Percentiles rank a stretch among this genome's conserved stretches.
phyloP scores from a whole-genome alignment of 2,329 filamentous ascomycete species.

The Calycina herbarum region DNA sequence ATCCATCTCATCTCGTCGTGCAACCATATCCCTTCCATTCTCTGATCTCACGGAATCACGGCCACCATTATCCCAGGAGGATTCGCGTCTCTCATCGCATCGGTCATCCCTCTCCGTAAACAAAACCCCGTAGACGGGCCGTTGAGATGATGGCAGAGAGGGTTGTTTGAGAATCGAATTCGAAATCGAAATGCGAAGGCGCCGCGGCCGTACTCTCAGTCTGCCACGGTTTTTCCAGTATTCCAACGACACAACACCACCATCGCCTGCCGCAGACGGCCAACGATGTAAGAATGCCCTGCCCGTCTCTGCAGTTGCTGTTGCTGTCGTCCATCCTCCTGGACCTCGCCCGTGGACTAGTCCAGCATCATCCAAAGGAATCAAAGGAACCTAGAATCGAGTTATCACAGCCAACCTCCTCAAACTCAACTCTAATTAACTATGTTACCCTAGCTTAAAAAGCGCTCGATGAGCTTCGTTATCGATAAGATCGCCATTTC shows the following conservation, averaged over 20 bases:
- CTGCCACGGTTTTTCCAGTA: neutral
- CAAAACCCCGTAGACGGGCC: neutral
- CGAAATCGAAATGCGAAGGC: neutral
- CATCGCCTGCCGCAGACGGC: neutral
- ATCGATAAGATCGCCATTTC: neutral
- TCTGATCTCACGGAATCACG: neutral
- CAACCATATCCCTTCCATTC: neutral
- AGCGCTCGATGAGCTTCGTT: neutral
- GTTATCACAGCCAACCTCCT: neutral
- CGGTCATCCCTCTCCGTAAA: neutral
- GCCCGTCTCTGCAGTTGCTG: neutral
- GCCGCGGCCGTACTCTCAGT: neutral
- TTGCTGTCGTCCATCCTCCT: neutral
- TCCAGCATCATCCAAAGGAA: neutral
- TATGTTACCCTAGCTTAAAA: neutral
- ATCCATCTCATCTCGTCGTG: too few relatives aligned
- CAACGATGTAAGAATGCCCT: neutral
- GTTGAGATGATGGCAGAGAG: neutral
- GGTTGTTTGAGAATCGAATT: neutral
- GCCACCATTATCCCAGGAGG: neutral
- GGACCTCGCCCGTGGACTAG: neutral
- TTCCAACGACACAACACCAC: neutral
- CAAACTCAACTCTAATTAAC: neutral
- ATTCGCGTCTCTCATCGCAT: neutral
- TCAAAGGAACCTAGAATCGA: neutral